These are phyloP conservation scores for Pythium apleroticum DNA, from an alignment of 352 stramenopile genomes.

Conservation along the genomic window DNA sequence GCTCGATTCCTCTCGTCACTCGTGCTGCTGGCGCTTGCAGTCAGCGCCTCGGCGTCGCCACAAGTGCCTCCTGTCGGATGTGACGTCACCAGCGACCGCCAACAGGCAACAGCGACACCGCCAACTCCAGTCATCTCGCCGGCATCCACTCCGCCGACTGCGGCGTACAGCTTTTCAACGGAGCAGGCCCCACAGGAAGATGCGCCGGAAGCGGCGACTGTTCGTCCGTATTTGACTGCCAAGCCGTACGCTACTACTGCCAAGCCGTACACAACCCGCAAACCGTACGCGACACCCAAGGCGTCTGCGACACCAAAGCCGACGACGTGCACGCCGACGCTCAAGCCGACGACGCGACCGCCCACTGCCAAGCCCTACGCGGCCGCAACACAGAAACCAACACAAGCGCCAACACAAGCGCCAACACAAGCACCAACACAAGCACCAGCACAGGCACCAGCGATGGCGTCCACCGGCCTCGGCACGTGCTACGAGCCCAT, in stretches of 20 bases:
- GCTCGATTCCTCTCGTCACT: neutral
- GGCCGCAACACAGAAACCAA: neutral
- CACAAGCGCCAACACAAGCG: neutral
- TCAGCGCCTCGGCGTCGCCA: neutral
- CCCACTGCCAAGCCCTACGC: neutral
- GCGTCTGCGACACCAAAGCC: neutral
- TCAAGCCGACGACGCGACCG: neutral
- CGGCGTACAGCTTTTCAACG: neutral
- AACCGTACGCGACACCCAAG: neutral
- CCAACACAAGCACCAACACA: neutral
- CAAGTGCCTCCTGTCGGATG: neutral
- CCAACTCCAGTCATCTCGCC: neutral
- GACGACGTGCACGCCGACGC: neutral
- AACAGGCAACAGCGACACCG: neutral
- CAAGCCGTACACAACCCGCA: neutral
- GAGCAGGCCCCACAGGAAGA: neutral
- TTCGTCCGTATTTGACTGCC: neutral
- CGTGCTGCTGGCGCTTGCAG: neutral
- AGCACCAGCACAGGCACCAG: neutral
- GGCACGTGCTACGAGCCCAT: slow-evolving; percentile 31
- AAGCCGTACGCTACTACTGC: neutral
- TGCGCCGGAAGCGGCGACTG: neutral
- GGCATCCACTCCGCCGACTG: neutral
- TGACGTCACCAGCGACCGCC: slow-evolving; percentile 5
- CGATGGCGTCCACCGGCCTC: slow-evolving; percentile 1